Evolutionary conservation across 2,329 filamentous ascomycete genomes (phyloP).

Genomic region (Botrytis elliptica): DNA sequence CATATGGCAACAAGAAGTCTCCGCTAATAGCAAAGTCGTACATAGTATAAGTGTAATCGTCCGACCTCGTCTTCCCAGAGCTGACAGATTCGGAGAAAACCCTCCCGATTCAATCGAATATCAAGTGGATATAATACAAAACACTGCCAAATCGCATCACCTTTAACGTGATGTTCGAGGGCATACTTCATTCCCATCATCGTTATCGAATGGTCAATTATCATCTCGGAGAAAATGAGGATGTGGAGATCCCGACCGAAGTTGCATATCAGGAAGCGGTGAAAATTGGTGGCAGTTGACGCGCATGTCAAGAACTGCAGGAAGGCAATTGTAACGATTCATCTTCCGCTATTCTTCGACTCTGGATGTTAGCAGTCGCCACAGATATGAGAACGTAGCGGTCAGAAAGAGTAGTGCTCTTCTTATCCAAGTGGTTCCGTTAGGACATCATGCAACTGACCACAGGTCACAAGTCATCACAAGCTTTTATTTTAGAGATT

Average conservation of each 20-base stretch:
- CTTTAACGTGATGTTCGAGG: background rate
- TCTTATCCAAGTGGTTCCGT: background rate
- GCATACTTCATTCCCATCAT: background rate
- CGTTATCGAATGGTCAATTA: background rate
- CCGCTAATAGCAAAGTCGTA: background rate
- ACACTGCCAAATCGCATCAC: background rate
- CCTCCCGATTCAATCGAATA: background rate
- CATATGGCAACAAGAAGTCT: background rate
- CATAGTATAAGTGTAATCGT: background rate
- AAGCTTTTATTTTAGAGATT: background rate
- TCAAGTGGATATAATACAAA: background rate
- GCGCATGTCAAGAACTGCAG: background rate
- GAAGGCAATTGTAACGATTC: background rate
- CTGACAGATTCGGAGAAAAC: background rate
- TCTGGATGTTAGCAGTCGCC: background rate
- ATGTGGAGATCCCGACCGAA: background rate
- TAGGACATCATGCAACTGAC: background rate
- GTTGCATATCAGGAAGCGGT: conserved; percentile 2
- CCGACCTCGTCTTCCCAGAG: background rate
- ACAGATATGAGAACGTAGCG: background rate
- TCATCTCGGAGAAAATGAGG: background rate
- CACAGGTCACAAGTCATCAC: background rate
- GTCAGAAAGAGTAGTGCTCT: background rate
- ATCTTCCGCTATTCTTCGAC: background rate
- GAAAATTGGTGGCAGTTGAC: conserved; percentile 2